phyloP scores from a whole-genome alignment of 2,329 filamentous ascomycete species.

The Periconia macrospinosa region DNA sequence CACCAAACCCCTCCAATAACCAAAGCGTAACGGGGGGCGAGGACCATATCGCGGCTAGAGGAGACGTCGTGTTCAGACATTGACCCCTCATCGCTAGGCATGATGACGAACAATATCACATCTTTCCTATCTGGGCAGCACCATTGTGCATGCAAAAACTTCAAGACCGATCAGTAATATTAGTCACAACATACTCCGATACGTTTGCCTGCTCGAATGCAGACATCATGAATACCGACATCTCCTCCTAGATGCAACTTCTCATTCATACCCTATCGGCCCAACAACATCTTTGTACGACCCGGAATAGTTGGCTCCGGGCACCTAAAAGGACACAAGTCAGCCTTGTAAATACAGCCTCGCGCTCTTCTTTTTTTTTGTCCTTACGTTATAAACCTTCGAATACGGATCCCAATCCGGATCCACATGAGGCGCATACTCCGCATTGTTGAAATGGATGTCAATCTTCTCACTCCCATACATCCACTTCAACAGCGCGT shows the following conservation, averaged over 20 bases:
- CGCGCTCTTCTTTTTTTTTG: no score
- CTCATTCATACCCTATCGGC: not conserved
- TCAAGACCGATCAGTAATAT: no score
- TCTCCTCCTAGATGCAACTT: no score
- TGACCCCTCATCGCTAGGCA: not conserved
- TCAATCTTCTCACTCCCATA: slow-evolving; percentile 55
- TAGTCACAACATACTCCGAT: no score
- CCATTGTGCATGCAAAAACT: no score
- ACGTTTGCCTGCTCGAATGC: no score
- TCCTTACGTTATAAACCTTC: not conserved
- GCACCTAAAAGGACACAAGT: not conserved
- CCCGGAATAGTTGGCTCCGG: not conserved
- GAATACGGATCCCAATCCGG: not conserved
- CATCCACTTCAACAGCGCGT: slow-evolving; percentile 55
- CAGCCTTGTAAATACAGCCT: not conserved
- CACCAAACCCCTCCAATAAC: no score
- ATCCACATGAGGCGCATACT: slow-evolving; percentile 29
- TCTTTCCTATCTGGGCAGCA: not conserved
- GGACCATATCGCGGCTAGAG: no score
- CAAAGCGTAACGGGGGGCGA: no score
- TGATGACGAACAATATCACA: not conserved
- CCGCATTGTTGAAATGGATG: slow-evolving; percentile 51
- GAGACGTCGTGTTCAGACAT: not conserved
- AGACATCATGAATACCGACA: no score
- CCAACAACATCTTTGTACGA: not conserved